Base-by-base conservation (phyloP, 495 filamentous ascomycete genomes). In the Opeltia flavorubescens region DNA sequence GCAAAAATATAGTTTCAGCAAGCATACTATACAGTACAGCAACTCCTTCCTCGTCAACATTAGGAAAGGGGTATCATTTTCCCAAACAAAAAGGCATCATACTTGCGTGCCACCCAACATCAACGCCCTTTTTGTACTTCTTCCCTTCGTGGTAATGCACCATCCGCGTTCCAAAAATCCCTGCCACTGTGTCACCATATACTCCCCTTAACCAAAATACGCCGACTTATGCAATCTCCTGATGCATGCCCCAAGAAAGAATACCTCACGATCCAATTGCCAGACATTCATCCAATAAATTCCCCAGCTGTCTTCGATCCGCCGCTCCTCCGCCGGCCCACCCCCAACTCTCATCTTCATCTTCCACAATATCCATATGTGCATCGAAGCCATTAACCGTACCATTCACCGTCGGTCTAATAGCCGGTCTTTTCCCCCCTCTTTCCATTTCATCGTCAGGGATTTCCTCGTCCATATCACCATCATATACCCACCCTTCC, bases 271-370 rank as follows among this genome's bases (percentile, higher is more conserved):
- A 20, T 20, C 67, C 68, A 60, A 73, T 62, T 34, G 70, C 65
- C 29, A 74, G 55, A 56, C 68, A 72, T 43, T 71, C 71, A 42
- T 95, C 89, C 47, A 95, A 63, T 38, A 91, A 65, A 20, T 64
- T 67, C 51, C 80, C 75, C 50, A 95, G 63, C 23, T 77, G 70
- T 39, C 73, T 68, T 25, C 71, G 68, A 54, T 89, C 85, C 25
- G 66, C 61, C 3, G 58, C 44, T 13, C 71, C 72, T 23, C 74
- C 79, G 4, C 87, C 88, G 51, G 85, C 80, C 89, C 88, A 95
- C 4, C 68, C 66, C 46, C 62, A 74, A 17, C 80, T 74, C 4
- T 72, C 73, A 48, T 86, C 81, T 43, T 81, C 57, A 17, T 81
- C 83, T 76, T 81, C 80, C 9, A 58, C 50, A 36, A 56, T 54